Percentiles rank a stretch among this genome's conserved stretches.
These are phyloP conservation scores for Leccinum incarnatum DNA, from an alignment of 768 basidiomycete species.

Conservation along the genomic window DNA sequence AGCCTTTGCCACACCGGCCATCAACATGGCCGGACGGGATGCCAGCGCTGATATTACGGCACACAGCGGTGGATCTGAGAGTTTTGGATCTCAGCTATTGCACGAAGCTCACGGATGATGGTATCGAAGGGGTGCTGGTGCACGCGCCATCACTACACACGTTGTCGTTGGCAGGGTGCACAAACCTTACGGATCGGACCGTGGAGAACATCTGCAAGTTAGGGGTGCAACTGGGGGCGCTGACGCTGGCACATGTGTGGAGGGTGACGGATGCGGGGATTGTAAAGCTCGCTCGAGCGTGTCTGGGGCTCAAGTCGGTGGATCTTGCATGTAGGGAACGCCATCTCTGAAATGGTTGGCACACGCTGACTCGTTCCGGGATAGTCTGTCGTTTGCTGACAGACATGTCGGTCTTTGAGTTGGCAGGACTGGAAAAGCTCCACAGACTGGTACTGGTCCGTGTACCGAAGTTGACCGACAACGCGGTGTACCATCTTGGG, in stretches of 20 bases:
- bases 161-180: slow-evolving; percentile 76
- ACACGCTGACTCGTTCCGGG: slow-evolving; percentile 13
- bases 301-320: slow-evolving; percentile 71
- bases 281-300: slow-evolving; percentile 63
- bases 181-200: slow-evolving; percentile 66
- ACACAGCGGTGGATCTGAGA: slow-evolving; percentile 70
- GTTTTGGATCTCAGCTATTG: slow-evolving; percentile 78
- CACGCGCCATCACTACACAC: slow-evolving; percentile 78
- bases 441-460: slow-evolving; percentile 79
- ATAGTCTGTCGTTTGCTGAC: slow-evolving; percentile 80
- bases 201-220: slow-evolving; percentile 68
- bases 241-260: slow-evolving; percentile 77
- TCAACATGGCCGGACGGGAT: slow-evolving; percentile 58
- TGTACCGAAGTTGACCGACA: slow-evolving; percentile 80
- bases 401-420: slow-evolving; percentile 80
- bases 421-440: slow-evolving; percentile 66
- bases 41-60: slow-evolving; percentile 61
- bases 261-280: slow-evolving; percentile 80
- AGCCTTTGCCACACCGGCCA: slow-evolving; percentile 55
- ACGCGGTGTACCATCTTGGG: slow-evolving; percentile 73
- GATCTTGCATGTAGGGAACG: slow-evolving; percentile 76
- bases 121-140: slow-evolving; percentile 68
- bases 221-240: slow-evolving; percentile 70
- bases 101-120: slow-evolving; percentile 65
- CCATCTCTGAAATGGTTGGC: slow-evolving; percentile 1